Conservation (phyloP, 768 basidiomycete species). For the Rhizopogon roseolus region DNA sequence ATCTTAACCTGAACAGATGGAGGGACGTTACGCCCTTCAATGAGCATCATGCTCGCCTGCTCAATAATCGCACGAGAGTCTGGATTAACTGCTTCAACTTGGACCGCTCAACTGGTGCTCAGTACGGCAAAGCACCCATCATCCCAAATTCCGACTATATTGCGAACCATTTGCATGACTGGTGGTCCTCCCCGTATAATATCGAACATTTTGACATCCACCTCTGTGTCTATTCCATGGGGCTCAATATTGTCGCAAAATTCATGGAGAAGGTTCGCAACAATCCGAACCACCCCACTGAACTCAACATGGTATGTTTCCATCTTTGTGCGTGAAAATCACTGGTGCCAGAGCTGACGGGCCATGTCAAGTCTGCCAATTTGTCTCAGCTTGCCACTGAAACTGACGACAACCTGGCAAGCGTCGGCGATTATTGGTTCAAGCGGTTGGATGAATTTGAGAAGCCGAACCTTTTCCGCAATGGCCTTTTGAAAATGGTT, state of each 20-base stretch:
- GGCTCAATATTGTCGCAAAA: constrained; percentile 56
- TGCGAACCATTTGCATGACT: constrained; percentile 61
- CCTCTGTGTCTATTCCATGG: constrained; percentile 70
- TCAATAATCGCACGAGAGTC: constrained; percentile 83
- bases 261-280: constrained; percentile 67
- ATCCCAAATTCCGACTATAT: constrained; percentile 76
- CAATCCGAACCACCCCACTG: constrained; percentile 68
- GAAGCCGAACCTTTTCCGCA: constrained; percentile 55
- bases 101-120: constrained; percentile 82
- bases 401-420: constrained; percentile 65
- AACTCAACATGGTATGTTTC: constrained; percentile 60
- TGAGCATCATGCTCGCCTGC: constrained; percentile 78
- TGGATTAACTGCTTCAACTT: constrained; percentile 92
- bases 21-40: constrained; percentile 68
- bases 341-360: not conserved
- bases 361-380: constrained; percentile 47
- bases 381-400: constrained; percentile 60
- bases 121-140: constrained; percentile 85
- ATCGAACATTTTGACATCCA: constrained; percentile 77
- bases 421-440: constrained; percentile 53
- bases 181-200: constrained; percentile 73
- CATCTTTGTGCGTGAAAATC: not conserved
- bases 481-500: constrained; percentile 53
- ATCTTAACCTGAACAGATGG: constrained; percentile 83
- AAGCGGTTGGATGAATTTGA: constrained; percentile 45